A percentile compares a stretch with the other conserved stretches of the same genome.
Evolutionary conservation across 805 yeast genomes (phyloP).

Genomic region (Saccharomycopsis capsularis): DNA sequence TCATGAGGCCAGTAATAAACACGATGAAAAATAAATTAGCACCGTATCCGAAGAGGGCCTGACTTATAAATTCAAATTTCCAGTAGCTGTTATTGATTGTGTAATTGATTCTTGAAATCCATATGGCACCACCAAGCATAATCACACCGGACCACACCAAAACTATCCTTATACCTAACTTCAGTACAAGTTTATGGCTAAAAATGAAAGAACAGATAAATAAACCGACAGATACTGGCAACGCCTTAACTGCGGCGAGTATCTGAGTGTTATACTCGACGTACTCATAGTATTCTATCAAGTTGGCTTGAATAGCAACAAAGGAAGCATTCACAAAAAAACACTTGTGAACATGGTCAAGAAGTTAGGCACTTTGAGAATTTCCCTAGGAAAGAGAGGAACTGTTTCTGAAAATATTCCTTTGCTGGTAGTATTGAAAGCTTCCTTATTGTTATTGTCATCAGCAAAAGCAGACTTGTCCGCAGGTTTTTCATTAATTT

Average conservation of each 20-base stretch:
- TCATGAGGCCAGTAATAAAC: slow-evolving; percentile 29
- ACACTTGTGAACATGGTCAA: slow-evolving; percentile 24
- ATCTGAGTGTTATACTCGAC: slow-evolving; percentile 29
- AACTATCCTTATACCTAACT: background rate
- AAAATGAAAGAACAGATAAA: slow-evolving; percentile 20
- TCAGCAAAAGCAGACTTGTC: too few species aligned
- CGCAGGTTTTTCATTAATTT: background rate
- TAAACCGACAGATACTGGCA: slow-evolving; percentile 32
- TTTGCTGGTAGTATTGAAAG: too few species aligned
- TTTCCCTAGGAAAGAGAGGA: slow-evolving; percentile 28
- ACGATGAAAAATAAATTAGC: slow-evolving; percentile 31
- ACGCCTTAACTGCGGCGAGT: slow-evolving; percentile 31
- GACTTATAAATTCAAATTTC: slow-evolving; percentile 18
- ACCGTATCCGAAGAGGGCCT: slow-evolving; percentile 25
- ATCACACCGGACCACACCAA: background rate
- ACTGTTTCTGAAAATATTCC: slow-evolving; percentile 15
- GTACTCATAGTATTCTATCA: slow-evolving; percentile 27
- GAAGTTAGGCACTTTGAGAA: slow-evolving; percentile 27
- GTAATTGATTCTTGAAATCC: slow-evolving; percentile 12
- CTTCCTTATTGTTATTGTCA: slow-evolving; percentile 17
- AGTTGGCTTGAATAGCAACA: slow-evolving; percentile 23
- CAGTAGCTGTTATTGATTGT: slow-evolving; percentile 5
- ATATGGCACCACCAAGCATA: slow-evolving; percentile 19
- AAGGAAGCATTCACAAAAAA: slow-evolving; percentile 24
- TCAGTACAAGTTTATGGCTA: background rate